Evolutionary conservation across 441 rosid species (phyloP), one percentile per base, ranked within the genome.

Genomic region (Manihot esculenta): DNA sequence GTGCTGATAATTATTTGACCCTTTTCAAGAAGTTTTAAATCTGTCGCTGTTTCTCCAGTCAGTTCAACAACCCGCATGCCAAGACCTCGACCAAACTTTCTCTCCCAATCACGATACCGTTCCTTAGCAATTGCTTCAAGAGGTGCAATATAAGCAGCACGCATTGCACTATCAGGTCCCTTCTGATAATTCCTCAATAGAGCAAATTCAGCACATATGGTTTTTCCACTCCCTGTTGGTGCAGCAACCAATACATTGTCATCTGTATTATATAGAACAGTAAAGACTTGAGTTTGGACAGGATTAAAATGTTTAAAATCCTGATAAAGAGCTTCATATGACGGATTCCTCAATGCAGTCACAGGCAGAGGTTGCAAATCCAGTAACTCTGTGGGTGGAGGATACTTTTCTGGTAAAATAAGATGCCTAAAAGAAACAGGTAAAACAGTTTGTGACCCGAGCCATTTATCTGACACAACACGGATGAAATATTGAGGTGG

Each of bases 191-290:
- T 94, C 79, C 92, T 86, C 76, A 94, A 71, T 57, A 90, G 77
- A 54, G 97, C 91, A 83, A 94, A 94, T 85, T 94, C 97, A 5
- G 99, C 97, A 85, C 98, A 94, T 15, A 88, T 89, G 63, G 99
- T 94, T 84, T 94, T 92, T 47, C 99, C 99, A 74, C 98, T 94
- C 62, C 97, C 98, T 15, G 99, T 89, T 44, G 98, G 99, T 13
- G 98, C 98, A 68, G 99, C 96, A 81, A 94, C 96, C 72, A 94
- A 79, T 49, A 92, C 93, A 78, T 92, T 92, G 80, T 92, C 98
- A 64, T 94, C 94, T 0, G 93, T 86, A 76, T 88, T 91, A 73
- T 91, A 91, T 69, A 94, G 74, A 71, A 91, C 94, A 33, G 90
- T 87, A 71, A 92, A 94, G 73, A 92, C 98, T 86, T 94, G 99